Conservation (phyloP, 371 early-diverging fungal species). For the Mucor indicus region DNA sequence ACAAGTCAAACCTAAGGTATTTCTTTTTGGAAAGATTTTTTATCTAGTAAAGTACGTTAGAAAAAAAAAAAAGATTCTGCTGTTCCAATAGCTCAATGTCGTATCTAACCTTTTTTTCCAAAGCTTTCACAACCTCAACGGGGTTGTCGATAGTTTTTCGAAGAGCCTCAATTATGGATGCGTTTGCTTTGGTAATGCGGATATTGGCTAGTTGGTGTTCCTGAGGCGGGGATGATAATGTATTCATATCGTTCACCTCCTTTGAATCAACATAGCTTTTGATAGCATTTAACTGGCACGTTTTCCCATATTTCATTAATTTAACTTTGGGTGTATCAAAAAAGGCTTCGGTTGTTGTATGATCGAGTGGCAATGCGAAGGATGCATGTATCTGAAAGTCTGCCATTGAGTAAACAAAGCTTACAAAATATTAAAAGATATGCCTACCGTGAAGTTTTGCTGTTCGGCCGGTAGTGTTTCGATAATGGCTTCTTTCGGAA, state of each 20-base stretch:
- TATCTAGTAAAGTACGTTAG: constrained; percentile 4
- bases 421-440: not conserved
- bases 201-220: constrained; percentile 31
- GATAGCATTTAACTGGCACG: not conserved
- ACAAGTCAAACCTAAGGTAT: constrained; percentile 18
- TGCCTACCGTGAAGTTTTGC: too few species aligned
- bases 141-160: constrained; percentile 7
- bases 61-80: not conserved
- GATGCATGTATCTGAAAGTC: constrained; percentile 11
- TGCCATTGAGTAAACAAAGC: too few species aligned
- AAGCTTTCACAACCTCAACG: constrained; percentile 16
- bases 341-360: constrained; percentile 12
- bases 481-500: constrained; percentile 39
- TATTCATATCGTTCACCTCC: not conserved
- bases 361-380: constrained; percentile 28
- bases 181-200: constrained; percentile 15
- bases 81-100: too few species aligned
- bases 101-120: constrained; percentile 25
- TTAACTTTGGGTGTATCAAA: constrained; percentile 26
- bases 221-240: not conserved
- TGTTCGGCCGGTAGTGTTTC: not conserved
- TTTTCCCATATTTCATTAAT: constrained; percentile 20
- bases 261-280: not conserved
- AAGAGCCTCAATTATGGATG: constrained; percentile 15
- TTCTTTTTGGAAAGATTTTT: constrained; percentile 13